Evolutionary conservation across 192 early-diverging fungal species (phyloP).

Genomic region (Helicostylum pulchrum): DNA sequence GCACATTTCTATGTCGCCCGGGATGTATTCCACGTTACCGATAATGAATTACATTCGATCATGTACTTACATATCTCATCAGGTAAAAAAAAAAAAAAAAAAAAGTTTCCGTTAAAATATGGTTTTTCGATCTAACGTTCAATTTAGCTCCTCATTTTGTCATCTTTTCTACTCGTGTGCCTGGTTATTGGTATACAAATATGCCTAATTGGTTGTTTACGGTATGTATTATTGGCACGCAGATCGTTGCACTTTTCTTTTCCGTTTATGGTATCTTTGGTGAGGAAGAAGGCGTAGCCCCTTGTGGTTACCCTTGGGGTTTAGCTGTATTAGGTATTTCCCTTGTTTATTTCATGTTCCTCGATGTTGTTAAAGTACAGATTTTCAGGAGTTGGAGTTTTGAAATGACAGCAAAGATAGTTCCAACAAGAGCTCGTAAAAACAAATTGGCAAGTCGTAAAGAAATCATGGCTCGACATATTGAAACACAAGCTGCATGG

Average conservation of each 20-base stretch:
- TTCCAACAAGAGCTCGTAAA: constrained; percentile 65
- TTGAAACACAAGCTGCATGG: constrained; percentile 44
- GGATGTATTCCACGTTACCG: constrained; percentile 56
- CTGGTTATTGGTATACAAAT: constrained; percentile 86
- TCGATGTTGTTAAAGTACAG: constrained; percentile 91
- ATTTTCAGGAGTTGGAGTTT: constrained; percentile 85
- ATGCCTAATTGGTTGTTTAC: constrained; percentile 79
- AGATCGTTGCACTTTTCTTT: constrained; percentile 86
- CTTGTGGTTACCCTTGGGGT: constrained; percentile 76
- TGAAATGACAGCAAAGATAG: constrained; percentile 82
- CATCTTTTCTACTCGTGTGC: constrained; percentile 89
- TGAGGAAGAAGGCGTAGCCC: constrained; percentile 47
- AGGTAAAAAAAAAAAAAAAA: constrained; percentile 12
- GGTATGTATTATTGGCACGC: constrained; percentile 80
- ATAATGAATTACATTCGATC: constrained; percentile 73
- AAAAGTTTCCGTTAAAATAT: constrained; percentile 41
- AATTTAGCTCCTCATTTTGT: constrained; percentile 70
- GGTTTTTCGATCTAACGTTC: background rate
- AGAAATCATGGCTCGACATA: constrained; percentile 43
- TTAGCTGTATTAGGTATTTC: constrained; percentile 69
- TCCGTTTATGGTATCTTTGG: constrained; percentile 70
- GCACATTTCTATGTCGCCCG: constrained; percentile 80
- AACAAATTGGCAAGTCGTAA: constrained; percentile 58
- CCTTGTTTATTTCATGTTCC: constrained; percentile 75
- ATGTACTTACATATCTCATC: constrained; percentile 94